phyloP scores from a whole-genome alignment of 2,329 filamentous ascomycete species.

The Claviceps sp. region DNA sequence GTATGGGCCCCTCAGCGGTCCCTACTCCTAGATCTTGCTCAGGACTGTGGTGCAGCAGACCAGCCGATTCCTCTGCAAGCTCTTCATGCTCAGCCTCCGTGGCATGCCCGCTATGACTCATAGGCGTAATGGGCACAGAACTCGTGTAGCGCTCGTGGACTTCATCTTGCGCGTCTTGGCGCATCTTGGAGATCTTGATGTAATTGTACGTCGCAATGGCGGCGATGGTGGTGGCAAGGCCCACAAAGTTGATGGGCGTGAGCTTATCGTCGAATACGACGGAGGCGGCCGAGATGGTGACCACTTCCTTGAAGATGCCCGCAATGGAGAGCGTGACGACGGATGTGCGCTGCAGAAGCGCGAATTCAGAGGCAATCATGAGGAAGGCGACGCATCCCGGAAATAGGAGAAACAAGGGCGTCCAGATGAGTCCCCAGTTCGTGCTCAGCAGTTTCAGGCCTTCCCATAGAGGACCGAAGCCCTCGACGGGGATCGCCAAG shows the following conservation, averaged over 20 bases:
- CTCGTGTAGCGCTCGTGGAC: conserved; percentile 30
- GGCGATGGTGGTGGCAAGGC: conserved; percentile 73
- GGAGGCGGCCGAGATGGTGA: conserved; percentile 83
- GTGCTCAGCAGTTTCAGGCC: conserved; percentile 51
- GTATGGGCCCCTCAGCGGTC: conserved; percentile 26
- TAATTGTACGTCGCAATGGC: conserved; percentile 89
- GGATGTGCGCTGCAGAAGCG: conserved; percentile 82
- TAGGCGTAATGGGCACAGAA: conserved; percentile 18
- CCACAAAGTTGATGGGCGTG: conserved; percentile 75
- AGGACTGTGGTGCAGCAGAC: conserved; percentile 28
- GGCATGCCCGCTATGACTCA: conserved; percentile 24
- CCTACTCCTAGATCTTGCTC: conserved; percentile 23
- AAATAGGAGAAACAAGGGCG: conserved; percentile 68
- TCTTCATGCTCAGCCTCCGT: conserved; percentile 30
- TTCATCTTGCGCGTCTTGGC: conserved; percentile 51
- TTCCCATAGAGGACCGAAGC: conserved; percentile 51
- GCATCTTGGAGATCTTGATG: conserved; percentile 86
- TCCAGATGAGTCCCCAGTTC: conserved; percentile 52
- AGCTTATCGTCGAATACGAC: conserved; percentile 80
- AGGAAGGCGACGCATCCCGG: conserved; percentile 84
- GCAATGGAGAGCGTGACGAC: conserved; percentile 94
- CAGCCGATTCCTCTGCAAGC: conserved; percentile 30
- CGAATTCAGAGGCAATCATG: conserved; percentile 95
- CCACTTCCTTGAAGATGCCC: conserved; percentile 97
- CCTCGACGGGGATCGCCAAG: conserved; percentile 79